Conservation (phyloP, 176 grass and related monocot genomes). For the Carex scoparia region DNA sequence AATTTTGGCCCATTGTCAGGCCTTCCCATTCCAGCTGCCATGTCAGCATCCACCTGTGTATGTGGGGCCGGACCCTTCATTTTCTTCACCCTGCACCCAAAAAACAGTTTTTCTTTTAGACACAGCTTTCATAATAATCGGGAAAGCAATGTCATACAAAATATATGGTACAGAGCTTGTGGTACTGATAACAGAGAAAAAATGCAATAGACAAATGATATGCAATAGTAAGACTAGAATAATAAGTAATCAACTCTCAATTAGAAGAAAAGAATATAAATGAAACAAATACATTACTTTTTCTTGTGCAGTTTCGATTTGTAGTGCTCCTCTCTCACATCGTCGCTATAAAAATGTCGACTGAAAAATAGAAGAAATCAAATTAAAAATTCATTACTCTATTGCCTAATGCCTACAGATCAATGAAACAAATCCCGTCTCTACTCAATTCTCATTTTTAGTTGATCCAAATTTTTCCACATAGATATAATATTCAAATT, state of each 20-base stretch:
- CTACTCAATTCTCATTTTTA: background rate
- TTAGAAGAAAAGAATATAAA: background rate
- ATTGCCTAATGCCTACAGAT: background rate
- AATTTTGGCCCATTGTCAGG: constrained; percentile 92
- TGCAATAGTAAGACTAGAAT: background rate
- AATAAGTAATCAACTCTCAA: background rate
- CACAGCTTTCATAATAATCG: background rate
- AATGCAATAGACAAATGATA: background rate
- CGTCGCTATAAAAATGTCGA: constrained; percentile 72
- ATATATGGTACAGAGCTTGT: background rate
- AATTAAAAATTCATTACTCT: background rate
- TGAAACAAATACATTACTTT: constrained; percentile 33
- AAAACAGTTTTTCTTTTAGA: background rate
- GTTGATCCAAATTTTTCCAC: background rate
- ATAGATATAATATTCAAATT: background rate
- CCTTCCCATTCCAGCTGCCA: constrained; percentile 92
- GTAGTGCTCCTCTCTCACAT: constrained; percentile 59
- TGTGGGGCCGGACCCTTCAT: constrained; percentile 70
- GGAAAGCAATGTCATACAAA: background rate
- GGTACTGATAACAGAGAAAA: background rate
- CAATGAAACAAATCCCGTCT: background rate
- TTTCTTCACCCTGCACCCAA: constrained; percentile 54
- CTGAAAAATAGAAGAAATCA: constrained; percentile 38
- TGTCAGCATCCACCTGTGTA: constrained; percentile 70
- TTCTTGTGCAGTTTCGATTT: constrained; percentile 95